These are phyloP conservation scores for Candida manassasensis DNA, from an alignment of 805 yeast species.

Conservation along the genomic window DNA sequence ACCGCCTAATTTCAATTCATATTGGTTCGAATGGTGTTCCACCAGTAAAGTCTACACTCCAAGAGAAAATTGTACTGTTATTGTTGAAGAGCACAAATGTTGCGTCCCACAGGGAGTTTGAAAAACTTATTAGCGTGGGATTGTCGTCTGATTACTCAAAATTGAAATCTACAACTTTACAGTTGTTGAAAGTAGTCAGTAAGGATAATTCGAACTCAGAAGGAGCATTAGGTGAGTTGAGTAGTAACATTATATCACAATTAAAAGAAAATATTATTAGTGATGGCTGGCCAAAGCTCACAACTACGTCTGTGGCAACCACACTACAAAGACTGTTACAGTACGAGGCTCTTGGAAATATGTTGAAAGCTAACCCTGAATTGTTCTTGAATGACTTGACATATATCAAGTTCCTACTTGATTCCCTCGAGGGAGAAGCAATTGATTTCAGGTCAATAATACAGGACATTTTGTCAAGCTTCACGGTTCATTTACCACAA, in stretches of 20 bases:
- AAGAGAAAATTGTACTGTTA: slow-evolving; percentile 50
- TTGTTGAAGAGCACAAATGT: slow-evolving; percentile 52
- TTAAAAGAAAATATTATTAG: slow-evolving; percentile 48
- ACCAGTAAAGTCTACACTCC: slow-evolving; percentile 51
- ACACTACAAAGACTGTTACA: slow-evolving; percentile 54
- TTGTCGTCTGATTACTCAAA: slow-evolving; percentile 49
- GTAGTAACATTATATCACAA: slow-evolving; percentile 45
- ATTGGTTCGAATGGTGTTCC: slow-evolving; percentile 48
- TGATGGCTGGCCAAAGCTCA: slow-evolving; percentile 59
- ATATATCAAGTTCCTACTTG: slow-evolving; percentile 62
- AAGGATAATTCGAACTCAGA: slow-evolving; percentile 10
- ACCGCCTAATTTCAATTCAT: slow-evolving; percentile 48
- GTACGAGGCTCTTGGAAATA: slow-evolving; percentile 74
- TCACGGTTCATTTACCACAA: slow-evolving; percentile 45
- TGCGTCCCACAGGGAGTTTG: slow-evolving; percentile 36
- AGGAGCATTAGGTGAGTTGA: slow-evolving; percentile 21
- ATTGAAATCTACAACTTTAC: slow-evolving; percentile 53
- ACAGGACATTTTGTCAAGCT: slow-evolving; percentile 63
- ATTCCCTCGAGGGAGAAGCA: slow-evolving; percentile 61
- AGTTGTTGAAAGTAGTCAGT: slow-evolving; percentile 61
- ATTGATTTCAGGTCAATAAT: slow-evolving; percentile 61
- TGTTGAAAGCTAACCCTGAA: slow-evolving; percentile 45
- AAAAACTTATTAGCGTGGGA: slow-evolving; percentile 54
- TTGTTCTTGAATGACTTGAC: slow-evolving; percentile 42
- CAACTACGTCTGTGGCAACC: slow-evolving; percentile 23